A percentile compares a stretch with the other conserved stretches of the same genome.
Evolutionary conservation across 2,329 filamentous ascomycete species (phyloP).

Genomic region (Alternaria burnsii): DNA sequence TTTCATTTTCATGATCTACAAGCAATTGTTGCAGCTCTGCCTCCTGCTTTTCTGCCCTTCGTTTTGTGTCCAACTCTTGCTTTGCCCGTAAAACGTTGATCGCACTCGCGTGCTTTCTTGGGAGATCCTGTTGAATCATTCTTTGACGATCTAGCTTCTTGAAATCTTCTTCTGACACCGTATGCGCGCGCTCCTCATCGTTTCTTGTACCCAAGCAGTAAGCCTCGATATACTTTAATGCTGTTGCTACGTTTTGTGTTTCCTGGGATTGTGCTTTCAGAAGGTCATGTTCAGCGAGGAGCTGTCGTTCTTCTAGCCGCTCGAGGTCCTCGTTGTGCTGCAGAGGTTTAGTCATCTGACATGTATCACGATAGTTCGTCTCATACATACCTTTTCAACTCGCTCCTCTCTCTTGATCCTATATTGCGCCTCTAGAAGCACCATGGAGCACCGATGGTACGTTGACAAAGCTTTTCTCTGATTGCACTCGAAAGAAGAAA

Average conservation of each 20-base stretch:
- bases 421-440: constrained; percentile 32
- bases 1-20: constrained; percentile 44
- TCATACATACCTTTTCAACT: constrained; percentile 39
- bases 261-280: constrained; percentile 53
- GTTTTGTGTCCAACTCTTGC: constrained; percentile 52
- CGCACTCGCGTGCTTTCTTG: constrained; percentile 54
- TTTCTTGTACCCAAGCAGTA: constrained; percentile 54
- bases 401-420: constrained; percentile 31
- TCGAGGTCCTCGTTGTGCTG: constrained; percentile 52
- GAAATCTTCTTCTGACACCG: constrained; percentile 56
- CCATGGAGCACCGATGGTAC: constrained; percentile 34
- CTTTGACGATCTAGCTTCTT: constrained; percentile 55
- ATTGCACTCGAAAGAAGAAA: constrained; percentile 44
- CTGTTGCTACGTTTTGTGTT: constrained; percentile 54
- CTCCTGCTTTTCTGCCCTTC: constrained; percentile 51
- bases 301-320: constrained; percentile 56
- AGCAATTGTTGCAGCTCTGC: constrained; percentile 50
- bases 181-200: constrained; percentile 36
- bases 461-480: constrained; percentile 42
- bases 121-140: constrained; percentile 50
- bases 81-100: constrained; percentile 58
- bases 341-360: constrained; percentile 28
- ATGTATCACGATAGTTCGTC: not conserved
- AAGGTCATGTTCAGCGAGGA: constrained; percentile 54
- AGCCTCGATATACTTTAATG: constrained; percentile 58